Base-by-base conservation (phyloP, 2,329 filamentous ascomycete genomes). In the Neonectria faginata region DNA sequence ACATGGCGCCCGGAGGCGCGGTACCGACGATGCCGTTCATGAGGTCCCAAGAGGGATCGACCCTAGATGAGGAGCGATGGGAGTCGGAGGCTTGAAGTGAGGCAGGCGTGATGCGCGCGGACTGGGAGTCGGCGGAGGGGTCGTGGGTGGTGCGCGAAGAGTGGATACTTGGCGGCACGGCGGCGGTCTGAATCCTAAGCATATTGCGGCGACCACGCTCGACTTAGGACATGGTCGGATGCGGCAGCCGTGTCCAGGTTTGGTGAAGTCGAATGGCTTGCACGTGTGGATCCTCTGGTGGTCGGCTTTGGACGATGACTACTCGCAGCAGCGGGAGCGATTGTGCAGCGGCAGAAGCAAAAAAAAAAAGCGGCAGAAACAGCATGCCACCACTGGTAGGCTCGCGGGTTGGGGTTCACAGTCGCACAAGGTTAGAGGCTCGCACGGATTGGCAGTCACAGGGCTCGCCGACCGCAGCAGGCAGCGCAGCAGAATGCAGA, bases 1-100 rank as follows among this genome's bases (percentile, higher is more conserved):
- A 98, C 84, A 97, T 91, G 76, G 90, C 88, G 77, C 88, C 87
- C 66, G 84, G 84, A 65, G 88, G 86, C 75, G 87, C 83, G 69
- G 86, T 84, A 67, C 85, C 85, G 73, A 87, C 81, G 68, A 89
- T 82, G 69, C 87, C 86, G 78, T 90, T 90, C 88, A 90, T 90
- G 68, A 72, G 62, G 69, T 65, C 69, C 71, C 70, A 70, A 64
- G 70, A 61, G 70, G 70, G 70, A 69, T 74, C 70, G 66, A 65
- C 66, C 66, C 72, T 72, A 63, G 70, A 67, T 59, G 68, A 69
- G 45, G 70, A 67, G 60, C 64, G 50, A 58, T 68, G 65, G 67
- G 66, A 64, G 59, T 70, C 68, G 68, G 72, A 73, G 59, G 66
- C 67, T 69, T 72, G 66, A 60, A 70, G 63, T 63, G 70, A 69